phyloP scores from a whole-genome alignment of 495 filamentous ascomycete species.

The Lepraria neglecta region DNA sequence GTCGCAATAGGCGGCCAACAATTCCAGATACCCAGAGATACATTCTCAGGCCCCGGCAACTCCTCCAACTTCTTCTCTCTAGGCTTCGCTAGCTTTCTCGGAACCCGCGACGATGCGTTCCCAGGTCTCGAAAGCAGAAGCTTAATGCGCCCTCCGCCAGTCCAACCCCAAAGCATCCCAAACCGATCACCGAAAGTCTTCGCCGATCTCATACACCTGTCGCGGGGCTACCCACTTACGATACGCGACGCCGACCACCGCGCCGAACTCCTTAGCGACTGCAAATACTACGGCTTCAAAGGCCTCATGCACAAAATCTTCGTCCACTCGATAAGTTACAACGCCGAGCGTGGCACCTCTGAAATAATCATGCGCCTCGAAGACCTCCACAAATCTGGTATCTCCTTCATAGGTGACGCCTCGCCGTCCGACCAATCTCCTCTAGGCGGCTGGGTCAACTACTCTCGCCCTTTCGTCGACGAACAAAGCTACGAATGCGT shows the following conservation, averaged over 20 bases:
- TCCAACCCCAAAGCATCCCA: conserved; percentile 73
- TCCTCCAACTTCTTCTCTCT: conserved; percentile 93
- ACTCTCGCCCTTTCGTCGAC: conserved; percentile 77
- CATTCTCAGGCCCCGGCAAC: conserved; percentile 80
- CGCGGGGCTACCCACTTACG: conserved; percentile 79
- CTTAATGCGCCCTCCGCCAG: conserved; percentile 84
- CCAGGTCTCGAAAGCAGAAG: conserved; percentile 74
- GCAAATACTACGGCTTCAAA: conserved; percentile 87
- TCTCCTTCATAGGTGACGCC: conserved; percentile 54
- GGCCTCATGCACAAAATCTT: conserved; percentile 86
- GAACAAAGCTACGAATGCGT: conserved; percentile 66
- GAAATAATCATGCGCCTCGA: conserved; percentile 81
- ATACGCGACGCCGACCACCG: conserved; percentile 77
- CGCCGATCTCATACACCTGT: conserved; percentile 71
- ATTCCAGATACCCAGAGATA: conserved; percentile 84
- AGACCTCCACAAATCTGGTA: conserved; percentile 78
- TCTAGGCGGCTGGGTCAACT: conserved; percentile 59
- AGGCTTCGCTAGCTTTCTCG: conserved; percentile 86
- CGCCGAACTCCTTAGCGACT: conserved; percentile 72
- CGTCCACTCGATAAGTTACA: conserved; percentile 68
- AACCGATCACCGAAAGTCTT: conserved; percentile 76
- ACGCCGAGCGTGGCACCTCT: conserved; percentile 54
- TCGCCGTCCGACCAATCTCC: conserved; percentile 23
- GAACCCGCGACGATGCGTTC: conserved; percentile 70
- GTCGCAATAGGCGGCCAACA: conserved; percentile 77